Evolutionary conservation across 768 basidiomycete species (phyloP).

Genomic region (Trametes villosa): DNA sequence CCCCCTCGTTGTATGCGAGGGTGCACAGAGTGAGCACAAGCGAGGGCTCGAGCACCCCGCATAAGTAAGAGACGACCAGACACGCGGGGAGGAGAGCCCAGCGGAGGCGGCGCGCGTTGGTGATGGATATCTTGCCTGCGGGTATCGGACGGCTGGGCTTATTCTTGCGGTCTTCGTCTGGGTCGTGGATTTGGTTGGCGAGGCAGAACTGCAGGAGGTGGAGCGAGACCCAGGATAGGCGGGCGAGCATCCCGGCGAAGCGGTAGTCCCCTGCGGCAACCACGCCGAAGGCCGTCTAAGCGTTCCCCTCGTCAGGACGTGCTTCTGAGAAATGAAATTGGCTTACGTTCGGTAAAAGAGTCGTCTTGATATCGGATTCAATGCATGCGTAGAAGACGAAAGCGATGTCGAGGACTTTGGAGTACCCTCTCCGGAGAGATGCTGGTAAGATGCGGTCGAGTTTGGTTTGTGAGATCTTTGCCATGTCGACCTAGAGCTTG

Average conservation of each 20-base stretch:
- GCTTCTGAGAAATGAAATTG: no score
- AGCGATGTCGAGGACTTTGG: no score
- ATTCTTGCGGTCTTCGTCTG: conserved; percentile 29
- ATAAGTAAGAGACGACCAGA: conserved; percentile 17
- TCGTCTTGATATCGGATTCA: neutral
- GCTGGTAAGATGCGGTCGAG: no score
- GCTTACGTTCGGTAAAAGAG: neutral
- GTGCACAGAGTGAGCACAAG: conserved; percentile 13
- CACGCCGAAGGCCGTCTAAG: neutral
- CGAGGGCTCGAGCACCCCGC: conserved; percentile 10
- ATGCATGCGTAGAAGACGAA: neutral
- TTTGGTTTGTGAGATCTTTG: no score
- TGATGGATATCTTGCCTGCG: conserved; percentile 22
- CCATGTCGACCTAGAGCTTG: no score
- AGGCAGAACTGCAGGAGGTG: conserved; percentile 36
- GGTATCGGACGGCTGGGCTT: conserved; percentile 33
- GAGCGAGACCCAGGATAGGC: conserved; percentile 30
- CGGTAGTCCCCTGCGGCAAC: neutral
- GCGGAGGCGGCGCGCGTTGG: conserved; percentile 18
- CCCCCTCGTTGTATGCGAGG: conserved; percentile 28
- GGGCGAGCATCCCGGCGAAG: neutral
- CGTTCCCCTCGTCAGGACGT: no score
- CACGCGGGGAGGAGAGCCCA: conserved; percentile 27
- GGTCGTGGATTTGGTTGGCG: conserved; percentile 29
- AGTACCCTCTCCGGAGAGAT: no score